Conservation (phyloP, 1,284 basidiomycete genomes). For the Volvariella volvacea region DNA sequence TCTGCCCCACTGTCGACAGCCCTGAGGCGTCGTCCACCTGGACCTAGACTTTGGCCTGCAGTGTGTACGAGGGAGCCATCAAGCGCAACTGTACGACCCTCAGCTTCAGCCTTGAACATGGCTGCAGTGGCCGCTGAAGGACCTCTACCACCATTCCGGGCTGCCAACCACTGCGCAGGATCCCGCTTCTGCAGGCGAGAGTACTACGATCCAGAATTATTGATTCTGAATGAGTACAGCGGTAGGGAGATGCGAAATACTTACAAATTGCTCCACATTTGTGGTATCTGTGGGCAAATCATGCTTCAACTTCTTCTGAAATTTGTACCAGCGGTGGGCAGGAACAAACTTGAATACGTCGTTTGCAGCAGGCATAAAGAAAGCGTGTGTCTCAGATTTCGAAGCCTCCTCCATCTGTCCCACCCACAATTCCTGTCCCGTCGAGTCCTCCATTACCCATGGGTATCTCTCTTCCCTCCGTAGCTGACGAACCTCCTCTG, state of each 20-base stretch:
- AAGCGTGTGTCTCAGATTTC: slow-evolving; percentile 56
- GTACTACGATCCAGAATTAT: slow-evolving; percentile 23
- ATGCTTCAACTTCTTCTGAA: slow-evolving; percentile 76
- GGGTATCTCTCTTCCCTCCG: slow-evolving; percentile 81
- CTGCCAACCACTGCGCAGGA: slow-evolving; percentile 62
- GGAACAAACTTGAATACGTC: slow-evolving; percentile 82
- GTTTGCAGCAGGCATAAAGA: slow-evolving; percentile 71
- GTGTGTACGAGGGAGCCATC: slow-evolving; percentile 42
- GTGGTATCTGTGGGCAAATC: slow-evolving; percentile 70
- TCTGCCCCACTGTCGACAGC: slow-evolving; percentile 55
- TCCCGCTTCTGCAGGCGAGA: slow-evolving; percentile 56
- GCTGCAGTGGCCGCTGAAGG: slow-evolving; percentile 54
- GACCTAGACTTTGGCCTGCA: slow-evolving; percentile 50
- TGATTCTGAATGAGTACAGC: too few relatives aligned
- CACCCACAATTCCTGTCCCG: slow-evolving; percentile 64
- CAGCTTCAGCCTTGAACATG: slow-evolving; percentile 59
- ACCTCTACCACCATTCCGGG: slow-evolving; percentile 50
- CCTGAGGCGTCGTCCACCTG: slow-evolving; percentile 55
- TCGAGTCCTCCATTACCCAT: slow-evolving; percentile 81
- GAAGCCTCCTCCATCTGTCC: slow-evolving; percentile 74
- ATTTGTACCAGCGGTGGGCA: slow-evolving; percentile 85
- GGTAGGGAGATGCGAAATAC: slow-evolving; percentile 10
- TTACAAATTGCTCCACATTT: slow-evolving; percentile 51
- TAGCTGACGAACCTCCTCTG: slow-evolving; percentile 61
- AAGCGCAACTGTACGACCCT: slow-evolving; percentile 32